Evolutionary conservation across 805 yeast species (phyloP).

Genomic region (Tetrapisispora pingtungensis): DNA sequence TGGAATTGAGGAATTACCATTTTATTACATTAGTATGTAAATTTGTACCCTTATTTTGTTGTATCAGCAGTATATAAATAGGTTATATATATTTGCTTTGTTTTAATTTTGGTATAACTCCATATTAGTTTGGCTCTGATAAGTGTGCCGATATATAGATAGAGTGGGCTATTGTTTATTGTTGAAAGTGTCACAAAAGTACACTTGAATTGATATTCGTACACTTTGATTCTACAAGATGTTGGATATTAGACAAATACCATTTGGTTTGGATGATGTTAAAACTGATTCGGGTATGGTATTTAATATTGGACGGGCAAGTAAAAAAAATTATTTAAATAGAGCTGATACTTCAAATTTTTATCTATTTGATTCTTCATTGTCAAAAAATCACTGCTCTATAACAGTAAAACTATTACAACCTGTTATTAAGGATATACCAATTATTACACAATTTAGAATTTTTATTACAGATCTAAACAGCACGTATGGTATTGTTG

Average conservation of each 20-base stretch:
- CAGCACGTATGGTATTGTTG: constrained; percentile 18
- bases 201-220: too few relatives aligned
- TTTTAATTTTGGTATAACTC: too few relatives aligned
- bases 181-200: too few relatives aligned
- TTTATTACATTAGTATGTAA: too few relatives aligned
- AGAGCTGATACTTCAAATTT: constrained; percentile 6
- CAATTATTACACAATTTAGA: constrained; percentile 13
- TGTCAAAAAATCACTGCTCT: constrained; percentile 18
- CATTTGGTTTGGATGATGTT: constrained; percentile 8
- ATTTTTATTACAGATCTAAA: constrained; percentile 17
- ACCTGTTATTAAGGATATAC: constrained; percentile 7
- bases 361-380: constrained; percentile 14
- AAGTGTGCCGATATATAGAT: too few relatives aligned
- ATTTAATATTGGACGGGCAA: constrained; percentile 15
- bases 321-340: constrained; percentile 5
- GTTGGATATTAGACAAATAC: not conserved
- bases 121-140: too few relatives aligned
- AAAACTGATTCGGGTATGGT: constrained; percentile 10
- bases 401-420: constrained; percentile 14
- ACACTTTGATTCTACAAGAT: too few relatives aligned
- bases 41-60: too few relatives aligned
- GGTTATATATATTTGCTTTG: too few relatives aligned
- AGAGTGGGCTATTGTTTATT: too few relatives aligned
- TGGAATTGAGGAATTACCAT: too few relatives aligned
- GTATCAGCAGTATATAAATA: too few relatives aligned